phyloP scores from a whole-genome alignment of 495 filamentous ascomycete species.

The Barbatosphaeria neglecta region DNA sequence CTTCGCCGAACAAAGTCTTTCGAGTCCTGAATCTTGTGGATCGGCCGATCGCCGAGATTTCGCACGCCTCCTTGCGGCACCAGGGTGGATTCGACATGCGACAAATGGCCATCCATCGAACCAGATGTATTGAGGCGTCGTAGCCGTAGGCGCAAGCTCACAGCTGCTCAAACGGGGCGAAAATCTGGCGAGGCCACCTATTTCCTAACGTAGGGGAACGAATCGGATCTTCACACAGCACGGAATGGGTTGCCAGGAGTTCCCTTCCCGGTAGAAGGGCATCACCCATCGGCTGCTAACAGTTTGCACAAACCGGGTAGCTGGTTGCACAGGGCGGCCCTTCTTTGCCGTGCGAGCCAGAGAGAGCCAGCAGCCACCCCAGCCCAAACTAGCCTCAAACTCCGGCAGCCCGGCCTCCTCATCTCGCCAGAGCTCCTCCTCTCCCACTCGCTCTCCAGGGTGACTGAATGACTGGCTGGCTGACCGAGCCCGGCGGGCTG shows the following conservation, averaged over 20 bases:
- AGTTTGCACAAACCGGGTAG: neutral
- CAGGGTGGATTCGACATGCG: neutral
- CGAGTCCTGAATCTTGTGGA: neutral
- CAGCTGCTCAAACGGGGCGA: no score
- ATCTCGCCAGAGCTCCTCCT: neutral
- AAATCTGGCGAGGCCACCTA: no score
- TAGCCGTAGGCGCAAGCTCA: neutral
- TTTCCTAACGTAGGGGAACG: no score
- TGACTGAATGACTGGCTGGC: no score
- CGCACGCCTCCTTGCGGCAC: neutral
- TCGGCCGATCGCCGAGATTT: neutral
- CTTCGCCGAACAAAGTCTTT: neutral
- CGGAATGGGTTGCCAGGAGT: no score
- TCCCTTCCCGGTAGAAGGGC: no score
- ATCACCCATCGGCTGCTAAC: neutral
- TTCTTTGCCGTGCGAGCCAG: neutral
- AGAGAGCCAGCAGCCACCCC: neutral
- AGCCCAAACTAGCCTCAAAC: neutral
- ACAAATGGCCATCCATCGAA: neutral
- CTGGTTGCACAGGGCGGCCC: neutral
- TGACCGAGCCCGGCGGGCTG: no score
- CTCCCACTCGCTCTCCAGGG: no score
- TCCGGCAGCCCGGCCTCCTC: neutral
- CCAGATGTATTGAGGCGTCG: neutral
- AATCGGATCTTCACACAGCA: no score